Evolutionary conservation across 495 filamentous ascomycete genomes (phyloP), one percentile per base, ranked within the genome.

Genomic region (Penicillium antarcticum): DNA sequence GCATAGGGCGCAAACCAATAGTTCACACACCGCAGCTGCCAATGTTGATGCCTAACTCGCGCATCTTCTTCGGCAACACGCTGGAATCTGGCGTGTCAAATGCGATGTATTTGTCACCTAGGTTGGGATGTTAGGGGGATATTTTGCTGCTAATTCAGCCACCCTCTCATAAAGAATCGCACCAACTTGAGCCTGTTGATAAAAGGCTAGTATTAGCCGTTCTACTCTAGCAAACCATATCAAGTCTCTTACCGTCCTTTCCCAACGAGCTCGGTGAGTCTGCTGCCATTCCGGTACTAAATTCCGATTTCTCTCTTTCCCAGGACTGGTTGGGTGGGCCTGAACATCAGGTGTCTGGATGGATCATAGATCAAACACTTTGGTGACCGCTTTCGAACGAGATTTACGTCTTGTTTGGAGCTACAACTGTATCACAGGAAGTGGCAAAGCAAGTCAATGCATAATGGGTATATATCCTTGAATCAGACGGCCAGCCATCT

Each of bases 51-150:
- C 89, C 89, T 26, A 86, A 40, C 38, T 40, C 38, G 68, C 26
- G 60, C 76, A 82, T 94, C 67, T 75, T 79, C 58, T 73, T 81
- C 66, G 92, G 69, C 67, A 94, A 87, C 43, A 79, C 80, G 65
- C 92, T 89, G 52, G 89, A 69, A 26, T 74, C 53, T 34, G 88
- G 87, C 53, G 76, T 85, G 66, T 95, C 90, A 73, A 88, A 95
- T 23, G 89, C 90, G 58, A 94, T 85, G 62, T 94, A 95, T 3
- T 90, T 95, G 58, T 89, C 89, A n/a, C n/a, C n/a, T n/a, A n/a
- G n/a, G n/a, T n/a, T n/a, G n/a, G n/a, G n/a, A n/a, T n/a, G n/a
- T n/a, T n/a, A n/a, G n/a, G n/a, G n/a, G n/a, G n/a, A n/a, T n/a
- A n/a, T n/a, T n/a, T n/a, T n/a, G n/a, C n/a, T n/a, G n/a, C n/a